These are phyloP conservation scores for Nepenthes gracilis DNA, from an alignment of 148 eudicot genomes.

Conservation along the genomic window DNA sequence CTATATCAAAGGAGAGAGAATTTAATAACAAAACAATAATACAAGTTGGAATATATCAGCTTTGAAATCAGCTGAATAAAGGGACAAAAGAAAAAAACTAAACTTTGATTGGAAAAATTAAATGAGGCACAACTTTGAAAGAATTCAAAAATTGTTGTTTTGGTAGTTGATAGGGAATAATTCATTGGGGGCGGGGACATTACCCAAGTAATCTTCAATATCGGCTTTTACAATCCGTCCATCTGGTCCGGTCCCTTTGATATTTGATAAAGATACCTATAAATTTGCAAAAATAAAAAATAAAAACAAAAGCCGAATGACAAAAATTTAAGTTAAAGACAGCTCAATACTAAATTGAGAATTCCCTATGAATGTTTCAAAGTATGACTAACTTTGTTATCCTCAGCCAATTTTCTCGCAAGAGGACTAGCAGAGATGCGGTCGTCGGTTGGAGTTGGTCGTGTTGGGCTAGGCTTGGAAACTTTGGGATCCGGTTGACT, in stretches of 20 bases:
- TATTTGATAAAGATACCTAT: constrained; percentile 70
- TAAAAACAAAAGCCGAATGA: neutral
- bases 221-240: constrained; percentile 92
- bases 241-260: constrained; percentile 97
- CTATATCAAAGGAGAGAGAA: constrained; percentile 22
- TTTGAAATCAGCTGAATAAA: too few species aligned
- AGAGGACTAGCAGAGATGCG: constrained; percentile 96
- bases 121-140: neutral
- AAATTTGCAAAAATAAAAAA: constrained; percentile 1
- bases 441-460: constrained; percentile 32
- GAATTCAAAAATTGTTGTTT: too few species aligned
- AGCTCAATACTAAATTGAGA: neutral
- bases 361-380: neutral
- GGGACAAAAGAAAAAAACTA: too few species aligned
- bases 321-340: neutral
- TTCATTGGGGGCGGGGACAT: neutral
- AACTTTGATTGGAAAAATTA: too few species aligned
- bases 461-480: constrained; percentile 31
- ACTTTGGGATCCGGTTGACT: constrained; percentile 34
- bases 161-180: too few species aligned
- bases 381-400: constrained; percentile 43
- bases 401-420: constrained; percentile 91
- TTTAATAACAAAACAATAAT: neutral
- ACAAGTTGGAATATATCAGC: too few species aligned
- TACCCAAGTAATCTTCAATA: constrained; percentile 92